These are phyloP conservation scores for Glycine tomentella DNA, from an alignment of 306 rosid species.

Conservation along the genomic window DNA sequence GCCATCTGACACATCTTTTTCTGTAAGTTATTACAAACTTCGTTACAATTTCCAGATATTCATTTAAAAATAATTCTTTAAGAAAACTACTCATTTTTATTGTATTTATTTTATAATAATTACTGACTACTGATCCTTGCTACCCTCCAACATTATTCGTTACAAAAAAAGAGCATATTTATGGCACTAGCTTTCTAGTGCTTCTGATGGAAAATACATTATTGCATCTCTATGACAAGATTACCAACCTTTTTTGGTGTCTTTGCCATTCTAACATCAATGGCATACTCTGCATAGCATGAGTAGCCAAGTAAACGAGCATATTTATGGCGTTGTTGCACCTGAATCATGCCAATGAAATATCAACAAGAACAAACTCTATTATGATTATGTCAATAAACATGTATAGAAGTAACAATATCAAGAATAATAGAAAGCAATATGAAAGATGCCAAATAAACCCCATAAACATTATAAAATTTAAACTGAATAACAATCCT, in stretches of 20 bases:
- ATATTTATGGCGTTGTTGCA: slow-evolving; percentile 85
- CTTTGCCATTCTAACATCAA: slow-evolving; percentile 90
- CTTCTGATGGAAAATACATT: slow-evolving; percentile 22
- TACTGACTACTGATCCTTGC: slow-evolving; percentile 14
- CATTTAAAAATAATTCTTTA: not conserved
- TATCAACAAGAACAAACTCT: slow-evolving; percentile 19
- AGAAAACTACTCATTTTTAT: not conserved
- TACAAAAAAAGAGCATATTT: not conserved
- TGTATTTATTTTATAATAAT: slow-evolving; percentile 12
- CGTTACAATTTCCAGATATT: not conserved
- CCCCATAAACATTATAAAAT: not conserved
- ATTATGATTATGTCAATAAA: slow-evolving; percentile 30
- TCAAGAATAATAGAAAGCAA: slow-evolving; percentile 25
- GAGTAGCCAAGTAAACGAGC: slow-evolving; percentile 90
- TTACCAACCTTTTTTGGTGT: slow-evolving; percentile 84
- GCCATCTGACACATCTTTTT: not conserved
- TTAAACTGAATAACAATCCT: slow-evolving; percentile 31
- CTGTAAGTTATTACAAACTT: not conserved
- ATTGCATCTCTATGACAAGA: slow-evolving; percentile 4
- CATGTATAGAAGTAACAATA: slow-evolving; percentile 30
- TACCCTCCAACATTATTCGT: slow-evolving; percentile 25
- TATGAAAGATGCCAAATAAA: slow-evolving; percentile 25
- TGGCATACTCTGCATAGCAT: slow-evolving; percentile 87
- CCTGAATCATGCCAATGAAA: slow-evolving; percentile 62
- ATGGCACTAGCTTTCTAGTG: slow-evolving; percentile 1